Base-by-base conservation (phyloP, 208 protist genomes). In the Wallacemonas rigidus region DNA sequence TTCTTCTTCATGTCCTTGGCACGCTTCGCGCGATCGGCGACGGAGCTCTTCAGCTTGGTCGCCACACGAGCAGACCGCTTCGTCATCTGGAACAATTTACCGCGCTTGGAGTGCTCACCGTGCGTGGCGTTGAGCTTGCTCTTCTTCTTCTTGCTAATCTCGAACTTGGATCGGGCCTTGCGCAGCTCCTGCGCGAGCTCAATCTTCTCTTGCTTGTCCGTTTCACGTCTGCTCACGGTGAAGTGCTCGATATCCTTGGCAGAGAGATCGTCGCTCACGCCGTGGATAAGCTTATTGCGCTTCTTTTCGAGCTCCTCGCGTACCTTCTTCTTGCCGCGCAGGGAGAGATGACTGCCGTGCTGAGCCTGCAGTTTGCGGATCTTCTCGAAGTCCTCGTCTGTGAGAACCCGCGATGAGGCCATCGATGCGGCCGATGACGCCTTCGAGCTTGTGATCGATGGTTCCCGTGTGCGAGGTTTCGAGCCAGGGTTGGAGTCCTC, bases 1-100 rank as follows among this genome's bases (percentile, higher is more conserved):
- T 95, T 97, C 87, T 95, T 95, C 77, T 94, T 93, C 79, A 95
- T 97, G 50, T 94, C 85, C 79, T 97, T 97, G 35, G 78, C 85
- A 14, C 85, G 76, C 14, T 73, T 86, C 11, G 87, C 81, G 38
- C 90, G 81, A 58, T 95, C 89, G 1, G 71, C 72, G 9, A 93
- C 88, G 61, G 90, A 95, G 71, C 81, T 90, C 82, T 88, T 90
- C 56, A 95, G 80, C 79, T 95, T 95, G 8, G 85, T 86, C 14
- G 87, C 89, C 39, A 97, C 93, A 44, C 93, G 89, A 40, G 81
- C 83, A 40, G 89, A 95, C 1, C 93, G 85, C 80, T 95, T 95
- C 48, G 93, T 94, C 93, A 97, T 97, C 69, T 90, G 89, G 81
- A 94, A 97, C 0, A 95, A 79, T 71, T 97, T 97, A 3, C 90